Conservation (phyloP, 176 grass and related monocot species). For the Carex parvula region DNA sequence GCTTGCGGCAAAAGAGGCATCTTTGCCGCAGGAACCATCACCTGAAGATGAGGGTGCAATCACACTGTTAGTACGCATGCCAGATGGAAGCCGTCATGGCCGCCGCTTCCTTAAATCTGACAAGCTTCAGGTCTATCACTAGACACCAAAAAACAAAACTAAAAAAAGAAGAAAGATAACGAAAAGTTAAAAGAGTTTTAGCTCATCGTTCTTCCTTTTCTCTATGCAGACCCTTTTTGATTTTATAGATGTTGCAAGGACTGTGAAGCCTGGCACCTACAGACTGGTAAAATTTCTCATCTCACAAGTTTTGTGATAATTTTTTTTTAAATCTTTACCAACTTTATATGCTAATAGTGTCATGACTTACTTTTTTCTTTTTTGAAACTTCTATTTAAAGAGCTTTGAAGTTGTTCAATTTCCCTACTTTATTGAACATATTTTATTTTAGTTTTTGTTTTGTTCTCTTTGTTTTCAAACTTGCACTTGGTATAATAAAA, state of each 20-base stretch:
- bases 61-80: slow-evolving; percentile 84
- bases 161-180: slow-evolving; percentile 14
- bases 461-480: background rate
- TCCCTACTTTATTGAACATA: background rate
- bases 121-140: slow-evolving; percentile 69
- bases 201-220: slow-evolving; percentile 21
- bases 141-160: background rate
- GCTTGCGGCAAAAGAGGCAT: slow-evolving; percentile 72
- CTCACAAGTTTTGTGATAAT: slow-evolving; percentile 3
- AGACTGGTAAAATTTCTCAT: slow-evolving; percentile 62
- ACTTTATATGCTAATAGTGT: background rate
- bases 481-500: background rate
- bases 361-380: background rate
- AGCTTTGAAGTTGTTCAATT: background rate
- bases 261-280: slow-evolving; percentile 89
- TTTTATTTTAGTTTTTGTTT: slow-evolving; percentile 10
- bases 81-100: slow-evolving; percentile 71
- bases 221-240: slow-evolving; percentile 79
- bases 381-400: background rate
- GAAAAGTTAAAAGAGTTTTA: background rate
- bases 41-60: slow-evolving; percentile 71
- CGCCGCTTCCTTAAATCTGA: slow-evolving; percentile 83
- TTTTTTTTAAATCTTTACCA: slow-evolving; percentile 18
- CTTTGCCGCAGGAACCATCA: slow-evolving; percentile 69
- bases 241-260: slow-evolving; percentile 81